Conservation (phyloP, 2,329 filamentous ascomycete genomes). For the Aspergillus jensenii region DNA sequence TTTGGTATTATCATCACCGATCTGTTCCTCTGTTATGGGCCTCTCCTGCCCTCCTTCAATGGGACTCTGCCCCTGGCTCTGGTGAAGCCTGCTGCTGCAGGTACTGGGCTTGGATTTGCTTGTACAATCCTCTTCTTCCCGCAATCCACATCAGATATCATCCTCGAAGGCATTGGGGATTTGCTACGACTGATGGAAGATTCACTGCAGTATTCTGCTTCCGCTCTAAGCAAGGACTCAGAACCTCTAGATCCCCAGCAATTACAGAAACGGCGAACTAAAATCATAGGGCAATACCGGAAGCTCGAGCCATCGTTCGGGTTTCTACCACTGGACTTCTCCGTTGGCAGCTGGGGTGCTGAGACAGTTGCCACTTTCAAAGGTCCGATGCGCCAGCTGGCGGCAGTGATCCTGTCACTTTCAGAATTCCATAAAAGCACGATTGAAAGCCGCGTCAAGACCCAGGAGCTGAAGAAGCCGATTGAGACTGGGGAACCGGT, state of each 20-base stretch:
- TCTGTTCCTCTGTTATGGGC: constrained; percentile 47
- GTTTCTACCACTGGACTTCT: constrained; percentile 51
- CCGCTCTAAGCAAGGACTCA: constrained; percentile 16
- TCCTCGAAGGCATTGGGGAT: constrained; percentile 36
- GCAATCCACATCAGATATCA: constrained; percentile 49
- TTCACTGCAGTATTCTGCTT: constrained; percentile 32
- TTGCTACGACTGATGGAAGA: constrained; percentile 28
- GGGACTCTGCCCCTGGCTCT: constrained; percentile 41
- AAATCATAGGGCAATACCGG: constrained; percentile 39
- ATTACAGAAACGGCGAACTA: constrained; percentile 31
- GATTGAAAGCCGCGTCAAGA: constrained; percentile 4
- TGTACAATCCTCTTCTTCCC: constrained; percentile 51
- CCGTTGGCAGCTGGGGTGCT: constrained; percentile 47
- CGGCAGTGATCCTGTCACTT: constrained; percentile 37
- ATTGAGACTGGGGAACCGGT: not conserved
- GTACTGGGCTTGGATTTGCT: constrained; percentile 46
- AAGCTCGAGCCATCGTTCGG: constrained; percentile 40
- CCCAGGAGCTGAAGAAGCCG: constrained; percentile 1
- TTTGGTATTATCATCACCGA: constrained; percentile 51
- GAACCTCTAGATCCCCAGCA: constrained; percentile 19
- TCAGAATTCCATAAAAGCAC: constrained; percentile 47
- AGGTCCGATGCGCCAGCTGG: constrained; percentile 36
- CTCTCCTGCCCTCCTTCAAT: constrained; percentile 43
- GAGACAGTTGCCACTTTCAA: constrained; percentile 44
- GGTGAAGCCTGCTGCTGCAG: constrained; percentile 49